Evolutionary conservation across 2,329 filamentous ascomycete species (phyloP).

Genomic region (Chrysosphaeria jannelii): DNA sequence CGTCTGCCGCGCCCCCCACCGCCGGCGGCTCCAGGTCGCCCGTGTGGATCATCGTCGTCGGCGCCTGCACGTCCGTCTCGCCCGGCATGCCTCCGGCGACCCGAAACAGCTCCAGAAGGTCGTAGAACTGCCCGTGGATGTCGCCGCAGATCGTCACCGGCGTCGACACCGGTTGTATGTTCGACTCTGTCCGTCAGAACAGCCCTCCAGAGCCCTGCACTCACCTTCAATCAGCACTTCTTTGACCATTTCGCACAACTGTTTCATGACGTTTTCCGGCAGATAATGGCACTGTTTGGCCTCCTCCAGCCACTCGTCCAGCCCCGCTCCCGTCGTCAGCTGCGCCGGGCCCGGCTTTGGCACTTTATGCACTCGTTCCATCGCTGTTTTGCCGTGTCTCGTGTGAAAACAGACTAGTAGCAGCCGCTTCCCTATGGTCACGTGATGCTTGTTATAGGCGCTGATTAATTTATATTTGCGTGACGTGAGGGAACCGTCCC

Average conservation of each 20-base stretch:
- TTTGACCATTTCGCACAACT: slow-evolving; percentile 94
- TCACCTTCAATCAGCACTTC: slow-evolving; percentile 98
- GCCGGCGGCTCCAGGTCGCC: slow-evolving; percentile 78
- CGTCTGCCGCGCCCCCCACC: slow-evolving; percentile 7
- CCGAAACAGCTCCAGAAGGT: slow-evolving; percentile 83
- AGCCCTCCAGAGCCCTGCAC: too few relatives aligned
- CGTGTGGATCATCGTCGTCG: slow-evolving; percentile 50
- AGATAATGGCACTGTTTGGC: slow-evolving; percentile 95
- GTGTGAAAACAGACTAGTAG: too few relatives aligned
- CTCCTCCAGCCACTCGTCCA: slow-evolving; percentile 89
- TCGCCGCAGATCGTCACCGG: slow-evolving; percentile 94
- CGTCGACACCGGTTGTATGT: slow-evolving; percentile 91
- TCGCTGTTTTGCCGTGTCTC: too few relatives aligned
- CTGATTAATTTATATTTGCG: too few relatives aligned
- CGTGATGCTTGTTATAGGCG: too few relatives aligned
- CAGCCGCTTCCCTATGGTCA: too few relatives aligned
- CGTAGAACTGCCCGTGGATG: slow-evolving; percentile 97
- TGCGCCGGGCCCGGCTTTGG: slow-evolving; percentile 80
- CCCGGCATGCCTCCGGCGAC: slow-evolving; percentile 93
- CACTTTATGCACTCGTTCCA: slow-evolving; percentile 24
- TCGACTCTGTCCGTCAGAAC: too few relatives aligned
- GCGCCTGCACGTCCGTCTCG: slow-evolving; percentile 37
- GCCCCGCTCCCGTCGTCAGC: slow-evolving; percentile 51
- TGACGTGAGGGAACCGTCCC: too few relatives aligned
- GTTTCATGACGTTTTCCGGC: slow-evolving; percentile 91